These are phyloP conservation scores for Lichtheimia corymbifera DNA, from an alignment of 371 early-diverging fungal species.

Conservation along the genomic window DNA sequence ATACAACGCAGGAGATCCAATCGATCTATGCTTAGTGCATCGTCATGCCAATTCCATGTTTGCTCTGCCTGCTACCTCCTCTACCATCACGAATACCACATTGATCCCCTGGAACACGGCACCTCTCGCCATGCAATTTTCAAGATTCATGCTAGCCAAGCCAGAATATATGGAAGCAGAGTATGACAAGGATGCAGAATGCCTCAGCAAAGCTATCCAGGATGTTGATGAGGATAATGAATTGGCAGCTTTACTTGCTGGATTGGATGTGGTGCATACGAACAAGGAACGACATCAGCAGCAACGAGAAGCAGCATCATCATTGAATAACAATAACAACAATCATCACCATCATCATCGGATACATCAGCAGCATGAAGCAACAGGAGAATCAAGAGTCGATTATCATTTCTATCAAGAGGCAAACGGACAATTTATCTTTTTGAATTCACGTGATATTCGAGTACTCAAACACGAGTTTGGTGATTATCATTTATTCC, in stretches of 20 bases:
- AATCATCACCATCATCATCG: constrained; percentile 2
- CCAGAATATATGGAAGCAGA: constrained; percentile 42
- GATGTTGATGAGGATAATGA: constrained; percentile 36
- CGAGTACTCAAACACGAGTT: constrained; percentile 71
- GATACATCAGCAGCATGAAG: neutral
- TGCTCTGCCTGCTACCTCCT: neutral
- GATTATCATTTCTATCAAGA: constrained; percentile 73
- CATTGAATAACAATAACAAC: neutral
- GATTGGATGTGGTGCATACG: constrained; percentile 3
- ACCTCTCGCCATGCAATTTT: constrained; percentile 43
- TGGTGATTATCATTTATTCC: constrained; percentile 55
- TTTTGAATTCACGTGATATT: constrained; percentile 81
- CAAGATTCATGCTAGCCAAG: constrained; percentile 55
- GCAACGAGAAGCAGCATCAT: neutral
- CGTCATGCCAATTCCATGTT: constrained; percentile 6
- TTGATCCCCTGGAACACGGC: constrained; percentile 9
- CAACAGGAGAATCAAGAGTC: neutral
- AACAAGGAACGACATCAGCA: neutral
- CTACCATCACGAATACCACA: neutral
- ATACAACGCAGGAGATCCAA: neutral
- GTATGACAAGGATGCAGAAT: constrained; percentile 37
- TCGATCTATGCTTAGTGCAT: constrained; percentile 8
- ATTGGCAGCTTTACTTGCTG: constrained; percentile 21
- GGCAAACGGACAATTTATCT: constrained; percentile 80
- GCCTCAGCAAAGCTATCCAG: constrained; percentile 35